Evolutionary conservation across 257 asterid genomes (phyloP).

Genomic region (Gentiana straminea): DNA sequence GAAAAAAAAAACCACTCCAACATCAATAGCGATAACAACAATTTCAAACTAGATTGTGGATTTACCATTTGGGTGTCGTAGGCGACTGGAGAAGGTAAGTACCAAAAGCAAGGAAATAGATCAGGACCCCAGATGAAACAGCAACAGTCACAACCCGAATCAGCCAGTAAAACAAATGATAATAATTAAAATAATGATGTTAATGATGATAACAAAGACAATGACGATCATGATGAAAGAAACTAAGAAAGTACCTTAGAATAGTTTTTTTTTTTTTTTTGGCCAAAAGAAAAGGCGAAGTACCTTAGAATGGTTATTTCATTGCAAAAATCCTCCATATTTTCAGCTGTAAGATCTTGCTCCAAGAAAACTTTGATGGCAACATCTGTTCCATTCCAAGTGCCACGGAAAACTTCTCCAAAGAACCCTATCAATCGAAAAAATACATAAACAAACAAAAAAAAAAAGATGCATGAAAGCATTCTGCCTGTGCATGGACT

Average conservation of each 20-base stretch:
- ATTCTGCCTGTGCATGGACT: not conserved
- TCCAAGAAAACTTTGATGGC: constrained; percentile 72
- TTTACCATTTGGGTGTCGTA: constrained; percentile 95
- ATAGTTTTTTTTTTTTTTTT: constrained; percentile 24
- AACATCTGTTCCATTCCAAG: constrained; percentile 80
- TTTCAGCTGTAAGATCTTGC: constrained; percentile 72
- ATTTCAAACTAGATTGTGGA: not conserved
- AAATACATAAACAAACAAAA: constrained; percentile 3
- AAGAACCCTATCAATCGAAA: constrained; percentile 45
- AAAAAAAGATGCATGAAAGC: not conserved
- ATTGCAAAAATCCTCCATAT: constrained; percentile 83
- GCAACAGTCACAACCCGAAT: not conserved
- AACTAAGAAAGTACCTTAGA: constrained; percentile 15
- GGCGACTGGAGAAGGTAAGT: constrained; percentile 50
- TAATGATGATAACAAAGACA: not conserved
- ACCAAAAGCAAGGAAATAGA: too few relatives aligned
- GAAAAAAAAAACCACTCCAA: not conserved
- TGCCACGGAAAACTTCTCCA: constrained; percentile 90
- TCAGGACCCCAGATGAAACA: constrained; percentile 9
- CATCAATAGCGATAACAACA: constrained; percentile 1
- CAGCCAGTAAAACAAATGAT: constrained; percentile 11
- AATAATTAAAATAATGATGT: constrained; percentile 16
- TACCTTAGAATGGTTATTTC: constrained; percentile 61
- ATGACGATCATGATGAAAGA: too few relatives aligned
- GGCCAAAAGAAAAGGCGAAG: not conserved